Base-by-base conservation (phyloP, 352 stramenopile genomes). In the Peronospora belbahrii region DNA sequence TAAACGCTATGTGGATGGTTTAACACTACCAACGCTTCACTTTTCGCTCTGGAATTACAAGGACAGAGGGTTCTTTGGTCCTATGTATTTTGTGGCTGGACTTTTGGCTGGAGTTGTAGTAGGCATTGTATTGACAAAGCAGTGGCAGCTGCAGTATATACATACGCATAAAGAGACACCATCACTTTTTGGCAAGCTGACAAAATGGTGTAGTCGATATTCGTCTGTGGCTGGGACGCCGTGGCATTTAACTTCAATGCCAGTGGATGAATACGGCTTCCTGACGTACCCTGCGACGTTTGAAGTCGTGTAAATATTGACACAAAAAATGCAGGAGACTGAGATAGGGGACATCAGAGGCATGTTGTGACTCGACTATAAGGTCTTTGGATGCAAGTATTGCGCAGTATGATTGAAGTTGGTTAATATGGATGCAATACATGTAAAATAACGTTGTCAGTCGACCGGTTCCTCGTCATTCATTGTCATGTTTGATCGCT, bases 81-180 rank as follows among this genome's bases (percentile, higher is more conserved):
- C 58, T n/a, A 19, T 79, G 31, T 62, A 74, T 30, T 65, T 78
- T 22, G 38, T 79, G 37, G 50, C 65, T 4, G 65, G 67, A 23
- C 37, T 82, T 5, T 15, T 82, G 25, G 56, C 57, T 32, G 70
- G 70, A n/a, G 61, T 77, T 19, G 56, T 61, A 19, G 41, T 76
- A 7, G 67, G 70, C 23, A 44, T 65, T 33, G 49, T 51, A 11
- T 41, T 62, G 8, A 60, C 59, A 2, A 62, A 60, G 34, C 67
- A 65, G 5, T 56, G 57, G 57, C 51, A 55, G 18, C 10, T 62
- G 25, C 52, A 53, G 10, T 13, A 59, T 13, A 17, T 61, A 34
- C 42, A 54, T n/a, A 52, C 46, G 37, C 46, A 48, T 30, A 17
- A 46, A 17, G 47, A 63, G n/a, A 48, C 28, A 10, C 41, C 49